Conservation (phyloP, 768 basidiomycete species). For the Mycena epipterygia region DNA sequence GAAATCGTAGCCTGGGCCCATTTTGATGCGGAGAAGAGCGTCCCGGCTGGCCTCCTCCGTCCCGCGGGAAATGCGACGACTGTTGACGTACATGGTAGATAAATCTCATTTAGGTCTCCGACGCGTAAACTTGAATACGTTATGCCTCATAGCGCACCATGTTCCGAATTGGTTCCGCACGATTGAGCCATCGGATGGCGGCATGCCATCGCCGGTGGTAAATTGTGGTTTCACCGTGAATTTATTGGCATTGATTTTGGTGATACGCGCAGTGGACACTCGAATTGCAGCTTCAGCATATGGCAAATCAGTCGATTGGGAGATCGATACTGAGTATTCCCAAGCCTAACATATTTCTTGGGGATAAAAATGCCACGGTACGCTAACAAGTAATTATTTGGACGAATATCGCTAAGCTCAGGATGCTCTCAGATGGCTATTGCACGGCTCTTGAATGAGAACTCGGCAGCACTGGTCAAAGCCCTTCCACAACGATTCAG, state of each 20-base stretch:
- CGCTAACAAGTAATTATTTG: not conserved
- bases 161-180: conserved; percentile 25
- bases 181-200: conserved; percentile 5
- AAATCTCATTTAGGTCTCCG: not conserved
- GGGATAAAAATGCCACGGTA: conserved; percentile 24
- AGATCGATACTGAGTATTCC: conserved; percentile 23
- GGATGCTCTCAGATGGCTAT: conserved; percentile 15
- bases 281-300: conserved; percentile 24
- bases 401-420: not conserved
- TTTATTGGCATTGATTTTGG: not conserved
- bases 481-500: conserved; percentile 21
- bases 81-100: conserved; percentile 24
- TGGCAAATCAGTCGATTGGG: conserved; percentile 24
- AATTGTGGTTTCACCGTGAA: not conserved
- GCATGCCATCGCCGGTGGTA: conserved; percentile 3
- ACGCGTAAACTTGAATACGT: not conserved
- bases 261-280: conserved; percentile 20
- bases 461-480: conserved; percentile 21
- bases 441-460: conserved; percentile 27
- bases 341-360: conserved; percentile 18
- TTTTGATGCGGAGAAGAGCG: conserved; percentile 17
- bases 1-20: conserved; percentile 29
- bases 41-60: not conserved
- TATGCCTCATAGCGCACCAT: conserved; percentile 19
- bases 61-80: conserved; percentile 4